Evolutionary conservation across 805 yeast genomes (phyloP).

Genomic region (Phaffomyces antillensis): DNA sequence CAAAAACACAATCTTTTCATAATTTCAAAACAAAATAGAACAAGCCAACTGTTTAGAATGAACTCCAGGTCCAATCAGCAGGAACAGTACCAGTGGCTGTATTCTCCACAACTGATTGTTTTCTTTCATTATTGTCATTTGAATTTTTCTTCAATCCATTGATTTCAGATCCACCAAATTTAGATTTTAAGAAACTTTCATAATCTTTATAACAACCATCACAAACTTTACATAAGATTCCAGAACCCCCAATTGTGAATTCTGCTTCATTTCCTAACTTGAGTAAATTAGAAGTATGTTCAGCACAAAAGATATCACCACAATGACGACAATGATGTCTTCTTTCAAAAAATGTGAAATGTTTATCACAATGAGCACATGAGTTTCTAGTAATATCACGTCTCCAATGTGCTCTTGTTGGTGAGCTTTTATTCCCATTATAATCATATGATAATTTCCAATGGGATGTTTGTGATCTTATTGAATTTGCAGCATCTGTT

Average conservation of each 20-base stretch:
- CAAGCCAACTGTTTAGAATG: constrained; percentile 34
- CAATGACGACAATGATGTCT: constrained; percentile 82
- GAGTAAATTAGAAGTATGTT: constrained; percentile 52
- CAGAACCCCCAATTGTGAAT: constrained; percentile 61
- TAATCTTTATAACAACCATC: constrained; percentile 58
- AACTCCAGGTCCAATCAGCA: constrained; percentile 78
- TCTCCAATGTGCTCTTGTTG: constrained; percentile 60
- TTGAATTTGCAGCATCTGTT: constrained; percentile 20
- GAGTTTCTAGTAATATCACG: constrained; percentile 57
- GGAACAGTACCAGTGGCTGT: constrained; percentile 32
- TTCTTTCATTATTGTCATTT: constrained; percentile 17
- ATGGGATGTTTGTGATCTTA: constrained; percentile 22
- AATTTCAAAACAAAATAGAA: too few relatives aligned
- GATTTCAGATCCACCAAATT: constrained; percentile 12
- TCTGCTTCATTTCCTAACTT: constrained; percentile 53
- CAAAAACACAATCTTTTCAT: too few relatives aligned
- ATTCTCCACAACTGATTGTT: constrained; percentile 29
- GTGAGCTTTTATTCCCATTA: constrained; percentile 15
- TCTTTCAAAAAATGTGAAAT: constrained; percentile 72
- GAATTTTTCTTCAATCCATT: not conserved
- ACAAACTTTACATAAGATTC: constrained; percentile 64
- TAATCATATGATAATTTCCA: constrained; percentile 22
- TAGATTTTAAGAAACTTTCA: constrained; percentile 36
- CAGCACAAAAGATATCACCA: constrained; percentile 73
- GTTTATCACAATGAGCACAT: constrained; percentile 62